Conservation (phyloP, 805 yeast genomes). For the Yamadazyma kitorensis region DNA sequence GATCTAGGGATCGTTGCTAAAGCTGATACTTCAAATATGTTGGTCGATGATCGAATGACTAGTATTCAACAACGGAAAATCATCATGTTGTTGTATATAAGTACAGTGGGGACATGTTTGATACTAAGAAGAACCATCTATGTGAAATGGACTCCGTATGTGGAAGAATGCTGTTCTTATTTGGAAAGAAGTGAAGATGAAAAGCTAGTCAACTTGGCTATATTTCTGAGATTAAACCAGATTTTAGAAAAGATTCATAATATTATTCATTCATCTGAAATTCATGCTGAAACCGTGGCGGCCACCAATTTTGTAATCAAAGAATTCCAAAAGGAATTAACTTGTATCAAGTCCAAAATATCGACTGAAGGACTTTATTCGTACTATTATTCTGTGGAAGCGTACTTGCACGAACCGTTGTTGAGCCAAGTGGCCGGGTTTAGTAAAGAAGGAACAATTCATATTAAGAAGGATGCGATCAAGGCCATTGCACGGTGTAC, state of each 20-base stretch:
- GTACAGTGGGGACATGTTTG: slow-evolving; percentile 61
- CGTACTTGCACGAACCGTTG: slow-evolving; percentile 61
- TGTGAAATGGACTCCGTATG: slow-evolving; percentile 62
- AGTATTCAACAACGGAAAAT: slow-evolving; percentile 47
- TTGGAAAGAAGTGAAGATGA: slow-evolving; percentile 38
- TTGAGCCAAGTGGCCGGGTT: slow-evolving; percentile 21
- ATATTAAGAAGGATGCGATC: slow-evolving; percentile 27
- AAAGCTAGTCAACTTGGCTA: slow-evolving; percentile 45
- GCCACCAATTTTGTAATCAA: slow-evolving; percentile 38
- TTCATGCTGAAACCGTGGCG: slow-evolving; percentile 16
- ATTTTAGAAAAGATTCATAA: slow-evolving; percentile 60
- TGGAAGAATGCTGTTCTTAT: slow-evolving; percentile 56
- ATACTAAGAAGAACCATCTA: slow-evolving; percentile 62
- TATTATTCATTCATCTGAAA: slow-evolving; percentile 40
- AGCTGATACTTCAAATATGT: slow-evolving; percentile 18
- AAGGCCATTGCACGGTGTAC: slow-evolving; percentile 51
- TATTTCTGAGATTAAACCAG: slow-evolving; percentile 57
- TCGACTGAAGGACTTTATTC: slow-evolving; percentile 42
- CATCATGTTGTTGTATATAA: slow-evolving; percentile 57
- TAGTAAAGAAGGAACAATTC: slow-evolving; percentile 12
- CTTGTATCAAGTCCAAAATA: slow-evolving; percentile 37
- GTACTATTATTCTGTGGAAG: slow-evolving; percentile 61
- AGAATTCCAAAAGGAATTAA: slow-evolving; percentile 51
- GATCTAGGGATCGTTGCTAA: slow-evolving; percentile 73
- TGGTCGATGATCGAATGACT: slow-evolving; percentile 3